phyloP scores from a whole-genome alignment of 768 basidiomycete species.

The Cantharellus anzutake region DNA sequence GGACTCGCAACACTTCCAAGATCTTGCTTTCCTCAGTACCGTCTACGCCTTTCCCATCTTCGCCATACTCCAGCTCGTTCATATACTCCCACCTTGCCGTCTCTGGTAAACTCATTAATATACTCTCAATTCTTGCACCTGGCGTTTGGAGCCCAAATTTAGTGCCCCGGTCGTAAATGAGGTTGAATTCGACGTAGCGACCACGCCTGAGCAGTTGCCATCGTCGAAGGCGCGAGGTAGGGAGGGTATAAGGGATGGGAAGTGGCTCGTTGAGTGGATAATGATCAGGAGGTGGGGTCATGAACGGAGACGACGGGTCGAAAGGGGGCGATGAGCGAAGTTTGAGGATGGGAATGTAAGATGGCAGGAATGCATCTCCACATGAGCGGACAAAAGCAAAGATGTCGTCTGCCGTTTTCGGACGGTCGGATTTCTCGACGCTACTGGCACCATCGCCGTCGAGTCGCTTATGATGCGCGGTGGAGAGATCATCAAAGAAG shows the following conservation, averaged over 20 bases:
- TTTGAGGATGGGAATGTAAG: slow-evolving; percentile 74
- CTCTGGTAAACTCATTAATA: slow-evolving; percentile 77
- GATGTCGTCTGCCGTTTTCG: slow-evolving; percentile 42
- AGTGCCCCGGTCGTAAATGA: slow-evolving; percentile 73
- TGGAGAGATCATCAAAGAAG: slow-evolving; percentile 87
- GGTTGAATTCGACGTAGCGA: slow-evolving; percentile 88
- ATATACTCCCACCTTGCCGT: slow-evolving; percentile 83
- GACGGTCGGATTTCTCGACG: slow-evolving; percentile 18
- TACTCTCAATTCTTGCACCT: slow-evolving; percentile 74
- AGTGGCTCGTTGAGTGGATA: too few species aligned
- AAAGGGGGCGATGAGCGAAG: slow-evolving; percentile 26
- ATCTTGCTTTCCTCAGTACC: slow-evolving; percentile 50
- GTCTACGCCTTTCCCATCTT: slow-evolving; percentile 1
- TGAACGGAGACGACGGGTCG: neutral
- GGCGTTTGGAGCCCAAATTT: slow-evolving; percentile 75
- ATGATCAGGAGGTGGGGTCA: too few species aligned
- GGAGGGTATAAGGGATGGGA: too few species aligned
- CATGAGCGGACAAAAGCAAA: slow-evolving; percentile 56
- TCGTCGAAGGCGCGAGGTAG: slow-evolving; percentile 32
- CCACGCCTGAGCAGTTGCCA: slow-evolving; percentile 91
- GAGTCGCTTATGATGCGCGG: slow-evolving; percentile 45
- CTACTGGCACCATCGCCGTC: slow-evolving; percentile 7
- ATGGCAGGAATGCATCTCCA: slow-evolving; percentile 69
- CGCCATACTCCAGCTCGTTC: slow-evolving; percentile 41
- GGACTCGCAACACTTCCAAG: slow-evolving; percentile 33